Conservation (phyloP, 768 basidiomycete species). For the Cystobasidium ongulense region DNA sequence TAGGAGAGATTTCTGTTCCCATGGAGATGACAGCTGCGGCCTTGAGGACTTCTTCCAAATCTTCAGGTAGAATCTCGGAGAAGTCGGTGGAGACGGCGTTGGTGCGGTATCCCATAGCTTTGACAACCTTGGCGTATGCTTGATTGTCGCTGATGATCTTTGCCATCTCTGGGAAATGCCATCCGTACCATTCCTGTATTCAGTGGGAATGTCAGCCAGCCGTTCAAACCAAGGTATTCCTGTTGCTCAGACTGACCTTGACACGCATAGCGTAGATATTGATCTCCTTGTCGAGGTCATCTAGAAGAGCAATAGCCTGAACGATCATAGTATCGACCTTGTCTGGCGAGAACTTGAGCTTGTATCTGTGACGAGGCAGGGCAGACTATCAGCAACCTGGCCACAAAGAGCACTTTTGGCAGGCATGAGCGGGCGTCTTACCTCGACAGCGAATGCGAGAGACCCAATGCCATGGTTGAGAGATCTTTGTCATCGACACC, state of each 20-base stretch:
- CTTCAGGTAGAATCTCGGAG: slow-evolving; percentile 85
- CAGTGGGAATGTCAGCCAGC: neutral
- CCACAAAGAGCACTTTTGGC: neutral
- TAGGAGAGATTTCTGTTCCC: slow-evolving; percentile 98
- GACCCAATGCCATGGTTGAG: slow-evolving; percentile 93
- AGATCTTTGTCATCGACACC: slow-evolving; percentile 55
- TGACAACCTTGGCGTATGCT: slow-evolving; percentile 90
- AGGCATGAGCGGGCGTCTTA: slow-evolving; percentile 44
- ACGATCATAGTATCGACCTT: slow-evolving; percentile 99
- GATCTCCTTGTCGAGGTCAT: slow-evolving; percentile 98
- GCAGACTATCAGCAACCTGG: neutral
- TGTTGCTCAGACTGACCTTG: slow-evolving; percentile 57
- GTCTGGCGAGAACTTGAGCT: slow-evolving; percentile 98
- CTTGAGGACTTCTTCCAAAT: slow-evolving; percentile 88
- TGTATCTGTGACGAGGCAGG: slow-evolving; percentile 59
- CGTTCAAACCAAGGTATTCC: neutral
- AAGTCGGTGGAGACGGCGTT: slow-evolving; percentile 81
- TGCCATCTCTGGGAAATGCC: slow-evolving; percentile 99
- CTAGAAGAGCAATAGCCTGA: slow-evolving; percentile 92
- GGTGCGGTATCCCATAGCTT: slow-evolving; percentile 87
- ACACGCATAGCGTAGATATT: slow-evolving; percentile 99
- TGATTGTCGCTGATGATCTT: slow-evolving; percentile 97
- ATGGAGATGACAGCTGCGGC: slow-evolving; percentile 95
- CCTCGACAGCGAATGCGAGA: slow-evolving; percentile 94
- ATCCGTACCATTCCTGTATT: slow-evolving; percentile 97